Base-by-base conservation (phyloP, 805 yeast genomes). In the Ogataea nonfermentans region DNA sequence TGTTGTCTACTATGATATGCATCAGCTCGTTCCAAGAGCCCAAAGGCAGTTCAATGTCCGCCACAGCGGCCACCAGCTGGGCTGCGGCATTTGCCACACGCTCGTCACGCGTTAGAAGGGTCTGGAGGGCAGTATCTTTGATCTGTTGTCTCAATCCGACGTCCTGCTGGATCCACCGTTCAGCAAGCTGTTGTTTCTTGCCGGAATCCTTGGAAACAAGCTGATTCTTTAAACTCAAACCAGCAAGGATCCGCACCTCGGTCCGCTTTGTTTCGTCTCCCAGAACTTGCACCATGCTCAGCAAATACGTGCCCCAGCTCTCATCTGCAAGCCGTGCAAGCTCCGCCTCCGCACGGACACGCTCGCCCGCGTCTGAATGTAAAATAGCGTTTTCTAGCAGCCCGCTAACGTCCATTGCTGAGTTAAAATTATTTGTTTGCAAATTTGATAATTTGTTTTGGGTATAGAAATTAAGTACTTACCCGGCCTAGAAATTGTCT, bases 11-110 rank as follows among this genome's bases (percentile, higher is more conserved):
- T 56, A 93, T 83, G 29, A 77, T 76, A 38, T 81, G 77, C 67
- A 91, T 86, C 56, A 93, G 73, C 45, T 84, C 91, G 19, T 83
- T 80, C 99, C 99, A 93, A 57, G 84, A 87, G 48, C 74, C 73
- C 47, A 83, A 69, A 32, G 97, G 97, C 48, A 93, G 72, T 62
- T 93, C 99, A 41, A 91, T 86, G 48, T 83, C 91, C n/a, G 97
- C 99, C 53, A 93, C 86, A 9, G 97, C 95, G 24, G 98, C 95
- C 36, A 93, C 91, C 49, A 91, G 72, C 68, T 91, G 97, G 16
- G 99, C 96, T 17, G 91, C 83, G 20, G 95, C 75, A 42, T 81
- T 79, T 23, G 95, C 93, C 40, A 91, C 96, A 55, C 87, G 76
- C 48, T 78, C 84, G 53, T 79, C 78, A n/a, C 67, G 59, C 12